A percentile compares a stretch with the other conserved stretches of the same genome.
Conservation (phyloP, 441 rosid genomes). For the Omphalea diandra region DNA sequence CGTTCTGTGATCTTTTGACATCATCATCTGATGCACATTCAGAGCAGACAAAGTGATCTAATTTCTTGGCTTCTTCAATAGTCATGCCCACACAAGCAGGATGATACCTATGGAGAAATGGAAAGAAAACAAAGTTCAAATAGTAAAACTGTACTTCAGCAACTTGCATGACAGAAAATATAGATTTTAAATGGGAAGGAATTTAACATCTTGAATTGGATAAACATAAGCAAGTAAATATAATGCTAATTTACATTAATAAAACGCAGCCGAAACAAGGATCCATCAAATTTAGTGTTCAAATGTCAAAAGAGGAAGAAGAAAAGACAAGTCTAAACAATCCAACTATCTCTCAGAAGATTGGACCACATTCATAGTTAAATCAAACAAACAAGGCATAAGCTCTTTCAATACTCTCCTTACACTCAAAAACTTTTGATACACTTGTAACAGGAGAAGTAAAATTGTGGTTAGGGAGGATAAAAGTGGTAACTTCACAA, state of each 20-base stretch:
- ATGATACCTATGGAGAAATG: slow-evolving; percentile 45
- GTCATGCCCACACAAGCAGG: slow-evolving; percentile 80
- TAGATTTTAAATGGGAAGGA: neutral
- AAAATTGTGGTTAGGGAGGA: neutral
- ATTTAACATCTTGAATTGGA: neutral
- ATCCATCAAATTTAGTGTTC: neutral
- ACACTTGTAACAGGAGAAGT: neutral
- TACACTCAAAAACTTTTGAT: neutral
- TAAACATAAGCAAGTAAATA: neutral
- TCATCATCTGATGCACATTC: slow-evolving; percentile 71
- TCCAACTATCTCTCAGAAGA: neutral
- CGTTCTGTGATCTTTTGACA: slow-evolving; percentile 60
- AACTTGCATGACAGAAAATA: neutral
- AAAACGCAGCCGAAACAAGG: neutral
- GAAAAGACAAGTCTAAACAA: neutral
- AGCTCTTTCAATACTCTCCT: neutral
- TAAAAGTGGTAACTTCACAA: neutral
- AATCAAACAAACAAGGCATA: neutral
- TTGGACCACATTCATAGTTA: neutral
- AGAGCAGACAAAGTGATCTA: slow-evolving; percentile 75
- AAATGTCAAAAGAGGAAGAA: neutral
- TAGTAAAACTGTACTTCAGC: neutral
- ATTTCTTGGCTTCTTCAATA: slow-evolving; percentile 78
- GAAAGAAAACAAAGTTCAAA: slow-evolving; percentile 9
- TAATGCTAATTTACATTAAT: neutral